These are phyloP conservation scores for Carex littledalei DNA, from an alignment of 176 grass and related monocot species.

Conservation along the genomic window DNA sequence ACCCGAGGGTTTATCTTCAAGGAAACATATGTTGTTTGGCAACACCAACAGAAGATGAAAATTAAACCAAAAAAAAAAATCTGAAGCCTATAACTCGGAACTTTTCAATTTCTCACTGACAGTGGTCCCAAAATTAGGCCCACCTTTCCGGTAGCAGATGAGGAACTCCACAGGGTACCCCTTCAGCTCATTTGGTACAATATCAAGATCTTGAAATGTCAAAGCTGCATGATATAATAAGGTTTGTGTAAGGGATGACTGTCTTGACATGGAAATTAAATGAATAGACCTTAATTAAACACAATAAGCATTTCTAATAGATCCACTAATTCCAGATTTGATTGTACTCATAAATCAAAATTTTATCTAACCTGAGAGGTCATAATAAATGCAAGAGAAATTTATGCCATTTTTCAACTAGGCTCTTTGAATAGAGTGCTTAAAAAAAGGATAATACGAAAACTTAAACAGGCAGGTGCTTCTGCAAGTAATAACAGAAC, in stretches of 20 bases:
- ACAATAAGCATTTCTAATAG: constrained; percentile 23
- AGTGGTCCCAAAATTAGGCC: constrained; percentile 67
- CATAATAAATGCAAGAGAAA: not conserved
- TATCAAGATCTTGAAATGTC: constrained; percentile 58
- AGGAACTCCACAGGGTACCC: constrained; percentile 88
- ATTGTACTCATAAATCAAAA: not conserved
- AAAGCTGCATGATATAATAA: constrained; percentile 52
- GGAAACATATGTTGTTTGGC: constrained; percentile 9
- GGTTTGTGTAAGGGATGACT: constrained; percentile 19
- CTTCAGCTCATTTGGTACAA: constrained; percentile 74
- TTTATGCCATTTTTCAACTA: not conserved
- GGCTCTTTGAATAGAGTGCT: not conserved
- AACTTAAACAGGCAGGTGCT: not conserved
- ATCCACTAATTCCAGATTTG: not conserved
- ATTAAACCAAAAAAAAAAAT: constrained; percentile 13
- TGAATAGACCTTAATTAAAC: not conserved
- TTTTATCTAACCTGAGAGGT: not conserved
- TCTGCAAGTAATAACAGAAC: not conserved
- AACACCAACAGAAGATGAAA: constrained; percentile 9
- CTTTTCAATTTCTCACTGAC: constrained; percentile 53
- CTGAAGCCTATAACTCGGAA: constrained; percentile 40
- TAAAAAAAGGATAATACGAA: not conserved
- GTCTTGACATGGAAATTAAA: not conserved
- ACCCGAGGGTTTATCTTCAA: not conserved
- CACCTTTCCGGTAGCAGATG: constrained; percentile 64